phyloP scores from a whole-genome alignment of 371 early-diverging fungal species.

The Mucor velutinosus region DNA sequence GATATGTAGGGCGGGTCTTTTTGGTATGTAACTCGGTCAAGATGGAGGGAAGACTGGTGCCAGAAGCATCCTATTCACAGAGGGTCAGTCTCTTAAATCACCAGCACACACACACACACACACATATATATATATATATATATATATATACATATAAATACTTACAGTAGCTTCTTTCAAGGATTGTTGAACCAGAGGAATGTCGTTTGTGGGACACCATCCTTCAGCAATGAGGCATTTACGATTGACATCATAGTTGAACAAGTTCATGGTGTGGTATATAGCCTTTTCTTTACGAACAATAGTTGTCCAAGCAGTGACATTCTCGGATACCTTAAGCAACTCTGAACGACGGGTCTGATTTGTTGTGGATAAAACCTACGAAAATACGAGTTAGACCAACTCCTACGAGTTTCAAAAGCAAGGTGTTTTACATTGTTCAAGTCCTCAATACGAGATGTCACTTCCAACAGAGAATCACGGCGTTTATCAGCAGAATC shows the following conservation, averaged over 20 bases:
- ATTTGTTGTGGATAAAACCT: slow-evolving; percentile 80
- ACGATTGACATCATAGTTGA: slow-evolving; percentile 90
- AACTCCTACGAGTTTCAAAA: not conserved
- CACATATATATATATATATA: no score
- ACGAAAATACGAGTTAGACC: not conserved
- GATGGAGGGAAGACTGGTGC: slow-evolving; percentile 85
- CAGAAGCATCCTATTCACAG: slow-evolving; percentile 68
- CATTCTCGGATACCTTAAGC: slow-evolving; percentile 75
- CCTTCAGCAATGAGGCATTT: slow-evolving; percentile 97
- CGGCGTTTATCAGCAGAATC: slow-evolving; percentile 83
- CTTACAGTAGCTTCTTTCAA: slow-evolving; percentile 81
- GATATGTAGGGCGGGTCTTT: slow-evolving; percentile 93
- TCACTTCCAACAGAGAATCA: slow-evolving; percentile 76
- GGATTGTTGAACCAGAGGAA: slow-evolving; percentile 78
- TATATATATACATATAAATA: no score
- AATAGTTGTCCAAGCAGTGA: slow-evolving; percentile 87
- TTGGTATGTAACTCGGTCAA: slow-evolving; percentile 81
- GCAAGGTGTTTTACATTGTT: slow-evolving; percentile 34
- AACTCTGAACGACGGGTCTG: slow-evolving; percentile 86
- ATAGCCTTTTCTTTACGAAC: slow-evolving; percentile 98
- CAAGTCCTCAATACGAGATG: slow-evolving; percentile 53
- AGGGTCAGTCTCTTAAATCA: not conserved
- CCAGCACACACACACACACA: no score
- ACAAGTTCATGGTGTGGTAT: slow-evolving; percentile 93
- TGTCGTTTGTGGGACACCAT: slow-evolving; percentile 91